Evolutionary conservation across 2,329 filamentous ascomycete genomes (phyloP), one percentile per base, ranked within the genome.

Genomic region (Stagonosporopsis cucurbitacearum): DNA sequence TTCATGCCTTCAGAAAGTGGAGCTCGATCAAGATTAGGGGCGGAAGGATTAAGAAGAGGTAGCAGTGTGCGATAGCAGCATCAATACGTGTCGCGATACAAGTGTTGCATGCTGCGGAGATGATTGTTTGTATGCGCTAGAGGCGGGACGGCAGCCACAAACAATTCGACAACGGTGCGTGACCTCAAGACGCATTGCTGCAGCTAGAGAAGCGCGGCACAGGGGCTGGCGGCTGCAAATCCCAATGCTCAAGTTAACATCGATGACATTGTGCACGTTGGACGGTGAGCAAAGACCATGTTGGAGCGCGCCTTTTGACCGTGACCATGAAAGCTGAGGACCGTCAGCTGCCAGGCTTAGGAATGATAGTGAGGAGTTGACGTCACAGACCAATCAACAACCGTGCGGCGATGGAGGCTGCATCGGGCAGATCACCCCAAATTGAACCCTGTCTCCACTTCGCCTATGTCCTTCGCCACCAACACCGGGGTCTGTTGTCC

Each of bases 11-110:
- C 13, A 37, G 30, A 20, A 6, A 26, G 46, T 47, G 30, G 42
- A 23, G 28, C 37, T 51, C 42, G 17, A 19, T 51, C 47, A 19
- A 30, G 36, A 39, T 54, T 9, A 23, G 26, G 43, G 8, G 13
- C 4, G 19, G 25, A 37, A 47, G 42, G 37, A 43, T 46, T 13
- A 12, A 11, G 28, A 26, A 20, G 26, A 12, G 19, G 22, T 19
- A 42, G 22, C 26, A 25, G 37, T 36, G 47, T 50, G 47, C 47
- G 46, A 42, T 56, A 47, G 53, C 42, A 50, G 47, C 42, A n/a
- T 47, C 47, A 47, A 51, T 51, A 56, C 53, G 53, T 56, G 53
- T 56, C 47, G 47, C 43, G 32, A 43, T 44, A 39, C 19, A 47
- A 51, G 42, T 19, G 36, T 48, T 20, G 47, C 53, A 51, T 51